These are phyloP conservation scores for Eimeria acervulina DNA, from an alignment of 169 alveolate species.

Conservation along the genomic window DNA sequence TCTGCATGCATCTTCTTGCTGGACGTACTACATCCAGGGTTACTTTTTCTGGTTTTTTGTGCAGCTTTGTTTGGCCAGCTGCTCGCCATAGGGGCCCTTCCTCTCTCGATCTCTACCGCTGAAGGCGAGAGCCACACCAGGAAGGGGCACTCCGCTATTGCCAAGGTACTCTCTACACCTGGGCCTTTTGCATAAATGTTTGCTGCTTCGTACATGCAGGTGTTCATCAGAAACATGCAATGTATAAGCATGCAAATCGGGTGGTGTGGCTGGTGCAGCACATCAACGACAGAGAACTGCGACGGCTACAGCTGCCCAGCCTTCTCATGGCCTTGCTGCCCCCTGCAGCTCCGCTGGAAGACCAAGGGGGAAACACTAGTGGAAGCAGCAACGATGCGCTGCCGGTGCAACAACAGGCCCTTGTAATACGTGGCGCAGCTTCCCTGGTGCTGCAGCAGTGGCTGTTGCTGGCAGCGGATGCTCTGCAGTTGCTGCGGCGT, in stretches of 20 bases:
- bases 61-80: conserved; percentile 56
- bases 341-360: conserved; percentile 24
- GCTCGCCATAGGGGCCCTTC: conserved; percentile 29
- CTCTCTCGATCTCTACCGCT: not conserved
- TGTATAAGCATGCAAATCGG: not conserved
- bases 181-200: not conserved
- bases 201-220: not conserved
- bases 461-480: conserved; percentile 64
- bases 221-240: not conserved
- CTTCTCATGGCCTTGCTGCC: conserved; percentile 40
- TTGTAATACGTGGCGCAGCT: conserved; percentile 75
- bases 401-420: conserved; percentile 80
- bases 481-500: conserved; percentile 57
- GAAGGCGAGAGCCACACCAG: conserved; percentile 27
- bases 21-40: not conserved
- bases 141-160: not conserved
- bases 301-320: conserved; percentile 45
- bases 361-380: not conserved
- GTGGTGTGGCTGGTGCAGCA: conserved; percentile 34
- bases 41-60: not conserved
- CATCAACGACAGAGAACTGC: conserved; percentile 60
- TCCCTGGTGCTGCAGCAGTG: conserved; percentile 72
- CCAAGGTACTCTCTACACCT: not conserved
- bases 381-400: not conserved
- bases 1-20: not conserved